These are phyloP conservation scores for Globisporangium barbulae DNA, from an alignment of 352 stramenopile species.

Conservation along the genomic window DNA sequence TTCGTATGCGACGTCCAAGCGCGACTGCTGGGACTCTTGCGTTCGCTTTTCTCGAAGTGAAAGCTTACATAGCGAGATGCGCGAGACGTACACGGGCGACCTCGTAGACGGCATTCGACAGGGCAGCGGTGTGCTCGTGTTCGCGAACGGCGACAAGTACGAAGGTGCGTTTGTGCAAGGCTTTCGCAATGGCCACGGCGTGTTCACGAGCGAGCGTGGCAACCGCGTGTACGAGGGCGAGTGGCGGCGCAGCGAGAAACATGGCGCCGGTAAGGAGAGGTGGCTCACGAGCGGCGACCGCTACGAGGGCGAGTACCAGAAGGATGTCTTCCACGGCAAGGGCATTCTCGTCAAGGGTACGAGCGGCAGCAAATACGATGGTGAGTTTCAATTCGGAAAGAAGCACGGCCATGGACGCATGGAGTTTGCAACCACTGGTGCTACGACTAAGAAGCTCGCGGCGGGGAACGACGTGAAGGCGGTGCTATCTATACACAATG, in stretches of 20 bases:
- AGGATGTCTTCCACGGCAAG: conserved; percentile 54
- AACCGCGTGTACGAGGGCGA: conserved; percentile 53
- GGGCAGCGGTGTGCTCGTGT: conserved; percentile 45
- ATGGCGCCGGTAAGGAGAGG: conserved; percentile 51
- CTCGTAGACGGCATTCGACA: conserved; percentile 54
- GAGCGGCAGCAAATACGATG: conserved; percentile 54
- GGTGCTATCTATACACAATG: neutral
- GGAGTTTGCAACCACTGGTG: conserved; percentile 30
- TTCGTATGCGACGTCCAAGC: neutral
- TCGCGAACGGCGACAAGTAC: conserved; percentile 65
- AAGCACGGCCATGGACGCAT: conserved; percentile 61
- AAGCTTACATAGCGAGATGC: conserved; percentile 23
- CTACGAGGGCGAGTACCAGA: conserved; percentile 64
- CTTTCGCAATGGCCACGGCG: conserved; percentile 50
- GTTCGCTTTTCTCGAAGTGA: neutral
- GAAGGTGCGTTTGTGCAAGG: conserved; percentile 58
- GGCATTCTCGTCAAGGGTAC: conserved; percentile 37
- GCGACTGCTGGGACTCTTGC: neutral
- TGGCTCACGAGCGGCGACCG: conserved; percentile 49
- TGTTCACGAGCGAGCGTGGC: conserved; percentile 54
- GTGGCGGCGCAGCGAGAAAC: conserved; percentile 51
- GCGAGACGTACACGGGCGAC: conserved; percentile 51
- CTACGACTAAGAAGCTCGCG: neutral
- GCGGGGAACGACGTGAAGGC: conserved; percentile 9
- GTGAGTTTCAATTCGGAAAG: conserved; percentile 46